phyloP scores from a whole-genome alignment of 73 alveolate species.

The Stentor coeruleus region DNA sequence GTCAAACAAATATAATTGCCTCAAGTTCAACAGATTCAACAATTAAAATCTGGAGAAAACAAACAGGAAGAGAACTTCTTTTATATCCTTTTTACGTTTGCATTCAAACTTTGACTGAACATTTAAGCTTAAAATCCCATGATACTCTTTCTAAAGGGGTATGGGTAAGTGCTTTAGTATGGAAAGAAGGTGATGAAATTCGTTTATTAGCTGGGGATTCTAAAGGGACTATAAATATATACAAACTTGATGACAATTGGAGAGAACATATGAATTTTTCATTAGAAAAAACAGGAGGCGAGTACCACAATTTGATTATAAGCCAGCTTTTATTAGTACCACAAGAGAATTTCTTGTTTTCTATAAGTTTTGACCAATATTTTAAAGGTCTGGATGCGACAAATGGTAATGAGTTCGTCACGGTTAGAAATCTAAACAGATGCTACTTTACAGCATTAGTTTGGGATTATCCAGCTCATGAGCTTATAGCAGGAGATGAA shows the following conservation, averaged over 20 bases:
- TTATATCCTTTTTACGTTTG: slow-evolving; percentile 88
- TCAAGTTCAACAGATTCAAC: slow-evolving; percentile 76
- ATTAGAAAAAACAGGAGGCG: slow-evolving; percentile 60
- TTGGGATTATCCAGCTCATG: slow-evolving; percentile 48
- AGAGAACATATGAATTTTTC: slow-evolving; percentile 48
- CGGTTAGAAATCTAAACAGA: slow-evolving; percentile 73
- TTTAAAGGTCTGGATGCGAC: slow-evolving; percentile 77
- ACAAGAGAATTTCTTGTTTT: slow-evolving; percentile 73
- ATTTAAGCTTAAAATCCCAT: slow-evolving; percentile 64
- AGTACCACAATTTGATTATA: slow-evolving; percentile 69
- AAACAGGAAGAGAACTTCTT: slow-evolving; percentile 81
- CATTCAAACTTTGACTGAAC: slow-evolving; percentile 65
- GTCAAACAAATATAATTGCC: slow-evolving; percentile 56
- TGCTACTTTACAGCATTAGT: slow-evolving; percentile 57
- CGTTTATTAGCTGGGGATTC: slow-evolving; percentile 84
- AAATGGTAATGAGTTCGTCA: slow-evolving; percentile 65
- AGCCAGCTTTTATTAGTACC: slow-evolving; percentile 64
- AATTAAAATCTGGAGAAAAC: slow-evolving; percentile 73
- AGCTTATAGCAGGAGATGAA: slow-evolving; percentile 77
- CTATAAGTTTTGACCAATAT: slow-evolving; percentile 77
- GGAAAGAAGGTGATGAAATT: slow-evolving; percentile 73
- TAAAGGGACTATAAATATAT: slow-evolving; percentile 75
- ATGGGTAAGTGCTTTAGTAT: slow-evolving; percentile 70
- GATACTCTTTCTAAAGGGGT: slow-evolving; percentile 47
- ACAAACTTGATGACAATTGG: slow-evolving; percentile 58